Evolutionary conservation across 495 filamentous ascomycete genomes (phyloP).

Genomic region (Lophiotrema nucula): DNA sequence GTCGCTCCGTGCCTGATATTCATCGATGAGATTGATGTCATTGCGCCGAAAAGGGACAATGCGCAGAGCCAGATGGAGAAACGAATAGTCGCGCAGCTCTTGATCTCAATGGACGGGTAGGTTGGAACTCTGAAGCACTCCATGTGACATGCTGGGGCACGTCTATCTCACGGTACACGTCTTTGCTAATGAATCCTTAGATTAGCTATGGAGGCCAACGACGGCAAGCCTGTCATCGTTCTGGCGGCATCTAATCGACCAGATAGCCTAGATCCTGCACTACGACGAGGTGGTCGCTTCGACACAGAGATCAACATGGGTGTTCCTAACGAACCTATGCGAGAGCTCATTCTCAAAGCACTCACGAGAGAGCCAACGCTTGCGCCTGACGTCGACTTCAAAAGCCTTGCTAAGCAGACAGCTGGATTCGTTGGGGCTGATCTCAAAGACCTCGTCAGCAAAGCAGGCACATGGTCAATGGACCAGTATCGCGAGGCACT

Average conservation of each 20-base stretch:
- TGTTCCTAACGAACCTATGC: conserved; percentile 81
- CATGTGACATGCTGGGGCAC: too few relatives aligned
- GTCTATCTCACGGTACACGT: too few relatives aligned
- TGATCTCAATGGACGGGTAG: conserved; percentile 67
- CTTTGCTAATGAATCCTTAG: too few relatives aligned
- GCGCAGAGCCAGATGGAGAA: conserved; percentile 98
- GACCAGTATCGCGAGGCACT: conserved; percentile 40
- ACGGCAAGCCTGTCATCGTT: conserved; percentile 87
- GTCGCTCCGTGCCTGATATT: conserved; percentile 91
- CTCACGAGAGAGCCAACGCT: conserved; percentile 70
- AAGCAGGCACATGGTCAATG: conserved; percentile 67
- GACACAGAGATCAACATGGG: conserved; percentile 92
- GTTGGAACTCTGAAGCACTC: too few relatives aligned
- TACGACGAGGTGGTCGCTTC: conserved; percentile 83
- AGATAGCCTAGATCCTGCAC: conserved; percentile 82
- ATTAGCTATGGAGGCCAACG: conserved; percentile 73
- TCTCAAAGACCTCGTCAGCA: conserved; percentile 50
- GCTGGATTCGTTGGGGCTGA: conserved; percentile 97
- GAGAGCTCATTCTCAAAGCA: conserved; percentile 80
- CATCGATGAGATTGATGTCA: conserved; percentile 95
- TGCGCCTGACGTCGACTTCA: conserved; percentile 72
- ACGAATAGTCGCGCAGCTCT: conserved; percentile 87
- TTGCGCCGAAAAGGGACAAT: conserved; percentile 89
- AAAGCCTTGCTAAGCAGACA: conserved; percentile 78
- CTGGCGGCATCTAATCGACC: conserved; percentile 92